Evolutionary conservation across 352 stramenopile species (phyloP).

Genomic region (Aphanomyces astaci): DNA sequence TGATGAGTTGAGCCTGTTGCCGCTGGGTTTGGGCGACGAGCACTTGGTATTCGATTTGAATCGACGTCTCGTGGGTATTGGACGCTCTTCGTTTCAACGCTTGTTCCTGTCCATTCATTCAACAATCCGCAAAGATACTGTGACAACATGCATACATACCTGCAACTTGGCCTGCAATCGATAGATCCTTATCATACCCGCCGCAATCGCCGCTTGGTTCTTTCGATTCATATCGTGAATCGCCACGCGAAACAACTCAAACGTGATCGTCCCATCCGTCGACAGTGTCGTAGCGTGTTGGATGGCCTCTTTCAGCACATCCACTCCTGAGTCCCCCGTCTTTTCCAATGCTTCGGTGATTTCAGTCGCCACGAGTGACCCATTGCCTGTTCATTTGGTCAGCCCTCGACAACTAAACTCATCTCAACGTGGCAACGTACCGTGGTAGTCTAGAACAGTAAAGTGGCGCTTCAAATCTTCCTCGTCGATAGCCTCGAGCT

Average conservation of each 20-base stretch:
- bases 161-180: conserved; percentile 37
- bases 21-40: conserved; percentile 40
- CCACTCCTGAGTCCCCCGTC: conserved; percentile 16
- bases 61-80: conserved; percentile 20
- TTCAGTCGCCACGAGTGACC: conserved; percentile 18
- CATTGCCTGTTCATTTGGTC: conserved; percentile 8
- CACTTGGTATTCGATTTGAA: conserved; percentile 53
- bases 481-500: conserved; percentile 3
- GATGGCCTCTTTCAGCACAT: conserved; percentile 12
- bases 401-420: background rate
- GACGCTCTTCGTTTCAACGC: background rate
- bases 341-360: conserved; percentile 19
- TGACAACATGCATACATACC: conserved; percentile 14
- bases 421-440: background rate
- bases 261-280: conserved; percentile 54
- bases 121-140: background rate
- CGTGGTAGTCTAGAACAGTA: conserved; percentile 21
- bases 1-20: conserved; percentile 48
- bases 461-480: conserved; percentile 23
- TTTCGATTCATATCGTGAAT: conserved; percentile 56
- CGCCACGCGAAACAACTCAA: conserved; percentile 45
- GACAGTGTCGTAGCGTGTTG: background rate
- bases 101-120: background rate
- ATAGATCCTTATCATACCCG: conserved; percentile 45
- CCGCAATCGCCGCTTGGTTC: conserved; percentile 54